A percentile compares a stretch with the other conserved stretches of the same genome.
phyloP scores from a whole-genome alignment of 192 early-diverging fungal genomes.

The Gryganskiella cystojenkinii region DNA sequence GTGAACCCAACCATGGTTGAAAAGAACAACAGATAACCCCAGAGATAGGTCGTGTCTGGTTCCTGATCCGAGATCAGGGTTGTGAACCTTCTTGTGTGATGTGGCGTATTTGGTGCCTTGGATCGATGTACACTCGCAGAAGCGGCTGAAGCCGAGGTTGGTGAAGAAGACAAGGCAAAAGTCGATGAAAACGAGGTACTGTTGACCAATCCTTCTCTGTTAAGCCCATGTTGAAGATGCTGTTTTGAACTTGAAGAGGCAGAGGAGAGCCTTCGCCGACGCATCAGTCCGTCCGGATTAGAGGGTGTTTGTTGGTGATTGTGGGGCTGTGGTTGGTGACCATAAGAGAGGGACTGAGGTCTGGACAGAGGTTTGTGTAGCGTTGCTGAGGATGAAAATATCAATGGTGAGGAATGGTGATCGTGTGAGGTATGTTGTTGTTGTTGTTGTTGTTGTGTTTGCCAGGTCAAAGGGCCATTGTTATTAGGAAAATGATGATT shows the following conservation, averaged over 20 bases:
- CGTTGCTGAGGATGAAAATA: too few species aligned
- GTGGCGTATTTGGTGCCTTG: slow-evolving; percentile 42
- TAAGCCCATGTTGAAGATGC: background rate
- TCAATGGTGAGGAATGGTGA: background rate
- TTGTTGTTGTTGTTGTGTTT: background rate
- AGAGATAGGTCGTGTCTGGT: slow-evolving; percentile 75
- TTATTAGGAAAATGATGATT: too few species aligned
- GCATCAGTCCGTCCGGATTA: slow-evolving; percentile 14
- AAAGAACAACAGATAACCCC: slow-evolving; percentile 72
- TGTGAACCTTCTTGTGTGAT: slow-evolving; percentile 63
- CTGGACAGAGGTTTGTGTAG: slow-evolving; percentile 6
- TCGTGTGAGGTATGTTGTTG: slow-evolving; percentile 9
- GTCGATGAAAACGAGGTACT: too few species aligned
- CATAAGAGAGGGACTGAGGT: slow-evolving; percentile 5
- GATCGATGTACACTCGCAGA: slow-evolving; percentile 1
- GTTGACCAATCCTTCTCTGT: background rate
- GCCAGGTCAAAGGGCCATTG: too few species aligned
- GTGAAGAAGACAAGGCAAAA: background rate
- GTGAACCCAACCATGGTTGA: slow-evolving; percentile 70
- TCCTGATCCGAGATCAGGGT: slow-evolving; percentile 64
- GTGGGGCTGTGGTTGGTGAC: slow-evolving; percentile 1
- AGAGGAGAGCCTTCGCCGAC: slow-evolving; percentile 25
- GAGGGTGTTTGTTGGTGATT: background rate
- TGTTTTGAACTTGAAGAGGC: slow-evolving; percentile 34
- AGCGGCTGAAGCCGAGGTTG: slow-evolving; percentile 3